A percentile compares a stretch with the other conserved stretches of the same genome.
Conservation (phyloP, 768 basidiomycete genomes). For the Xerocomellus amylosporus region DNA sequence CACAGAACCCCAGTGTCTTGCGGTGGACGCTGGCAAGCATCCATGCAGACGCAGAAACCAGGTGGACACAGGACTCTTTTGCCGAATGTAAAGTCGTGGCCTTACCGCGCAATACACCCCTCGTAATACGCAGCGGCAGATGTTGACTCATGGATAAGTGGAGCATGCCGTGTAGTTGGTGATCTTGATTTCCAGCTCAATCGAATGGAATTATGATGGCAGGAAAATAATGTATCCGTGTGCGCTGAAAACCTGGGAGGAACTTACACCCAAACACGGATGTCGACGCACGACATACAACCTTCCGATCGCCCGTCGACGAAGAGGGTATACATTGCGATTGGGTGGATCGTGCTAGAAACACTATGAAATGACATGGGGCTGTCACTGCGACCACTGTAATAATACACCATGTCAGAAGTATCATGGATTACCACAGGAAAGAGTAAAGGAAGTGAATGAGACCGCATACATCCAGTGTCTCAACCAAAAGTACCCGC, state of each 20-base stretch:
- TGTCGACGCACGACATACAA: not conserved
- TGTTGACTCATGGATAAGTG: not conserved
- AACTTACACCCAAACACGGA: not conserved
- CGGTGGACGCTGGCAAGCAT: no score
- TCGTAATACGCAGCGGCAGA: not conserved
- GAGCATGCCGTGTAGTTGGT: no score
- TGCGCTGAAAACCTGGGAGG: no score
- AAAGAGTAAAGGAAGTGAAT: not conserved
- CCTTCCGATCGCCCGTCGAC: not conserved
- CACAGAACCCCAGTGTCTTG: no score
- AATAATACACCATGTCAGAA: constrained; percentile 11
- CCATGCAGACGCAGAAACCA: no score
- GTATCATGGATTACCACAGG: not conserved
- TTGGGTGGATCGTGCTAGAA: not conserved
- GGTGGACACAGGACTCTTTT: no score
- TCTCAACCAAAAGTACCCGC: not conserved
- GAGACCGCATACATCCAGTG: constrained; percentile 1
- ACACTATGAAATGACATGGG: constrained; percentile 3
- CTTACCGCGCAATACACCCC: no score
- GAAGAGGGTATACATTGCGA: constrained; percentile 4
- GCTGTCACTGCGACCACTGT: constrained; percentile 3
- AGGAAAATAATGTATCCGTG: not conserved
- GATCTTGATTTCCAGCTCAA: not conserved
- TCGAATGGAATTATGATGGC: not conserved
- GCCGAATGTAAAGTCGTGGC: no score